Base-by-base conservation (phyloP, 768 basidiomycete genomes). In the Crucibulum laeve region DNA sequence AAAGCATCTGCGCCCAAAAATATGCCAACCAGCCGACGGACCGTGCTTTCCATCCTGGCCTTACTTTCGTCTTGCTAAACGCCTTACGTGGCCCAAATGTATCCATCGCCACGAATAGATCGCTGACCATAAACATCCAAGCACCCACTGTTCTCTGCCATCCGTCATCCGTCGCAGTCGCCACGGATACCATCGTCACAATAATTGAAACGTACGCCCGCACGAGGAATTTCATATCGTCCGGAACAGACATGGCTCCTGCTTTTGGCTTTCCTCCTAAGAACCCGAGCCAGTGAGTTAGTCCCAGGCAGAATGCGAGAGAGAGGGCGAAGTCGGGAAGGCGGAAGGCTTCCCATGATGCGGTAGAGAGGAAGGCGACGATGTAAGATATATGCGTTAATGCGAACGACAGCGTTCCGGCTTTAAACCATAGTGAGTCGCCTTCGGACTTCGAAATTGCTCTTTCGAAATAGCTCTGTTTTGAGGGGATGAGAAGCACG, bases 61-160 rank as follows among this genome's bases (percentile, higher is more conserved):
- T 15, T 30, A 43, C 52, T n/a, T 23, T 38, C 38, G 2, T 26
- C 21, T 18, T 5, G 22, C 32, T 25, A n/a, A 4, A 24, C 24
- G n/a, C 14, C 37, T 11, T 38, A 28, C 34, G 46, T 38, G 47
- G 42, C 10, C 46, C 53, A 46, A 58, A 57, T 3, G 49, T 48
- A 30, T 55, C 50, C 3, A 44, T 43, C 6, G 54, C 57, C n/a
- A 56, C 48, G 43, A 61, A 58, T 2, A 58, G 22, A 38, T 57
- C 56, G 46, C 59, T 57, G 36, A 54, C 46, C 54, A 58, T 49
- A 45, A 57, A 53, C 17, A 53, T 43, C 54, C 57, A 56, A 1
- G 54, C 53, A 6, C 54, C 49, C 2, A 49, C 30, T 23, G 49
- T 57, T 33, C 41, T 51, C 32, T 57, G 55, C 25, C 41, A 41